Conservation (phyloP, 1,284 basidiomycete genomes). For the Leccinum fuscescens region DNA sequence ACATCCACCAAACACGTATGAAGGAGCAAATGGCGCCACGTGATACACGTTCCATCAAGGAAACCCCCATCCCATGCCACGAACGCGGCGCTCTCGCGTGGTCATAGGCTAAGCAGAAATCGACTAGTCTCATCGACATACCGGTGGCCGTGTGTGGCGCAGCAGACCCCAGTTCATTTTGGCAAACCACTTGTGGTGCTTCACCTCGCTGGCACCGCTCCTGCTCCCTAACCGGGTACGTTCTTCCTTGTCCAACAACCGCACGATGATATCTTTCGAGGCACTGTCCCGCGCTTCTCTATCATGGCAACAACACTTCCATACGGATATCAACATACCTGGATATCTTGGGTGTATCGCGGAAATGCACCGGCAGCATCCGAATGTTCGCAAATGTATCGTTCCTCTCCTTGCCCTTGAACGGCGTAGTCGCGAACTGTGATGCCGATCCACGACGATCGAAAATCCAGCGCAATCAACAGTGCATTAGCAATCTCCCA, state of each 20-base stretch:
- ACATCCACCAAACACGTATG: slow-evolving; percentile 10
- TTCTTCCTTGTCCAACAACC: slow-evolving; percentile 93
- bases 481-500: slow-evolving; percentile 22
- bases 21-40: slow-evolving; percentile 17
- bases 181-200: slow-evolving; percentile 98
- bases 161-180: slow-evolving; percentile 97
- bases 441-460: slow-evolving; percentile 11
- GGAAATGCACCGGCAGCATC: slow-evolving; percentile 84
- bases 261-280: slow-evolving; percentile 85
- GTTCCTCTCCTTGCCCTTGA: slow-evolving; percentile 94
- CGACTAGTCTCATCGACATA: slow-evolving; percentile 41
- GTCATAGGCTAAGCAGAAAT: slow-evolving; percentile 9
- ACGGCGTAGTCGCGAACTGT: slow-evolving; percentile 96
- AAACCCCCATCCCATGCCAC: neutral
- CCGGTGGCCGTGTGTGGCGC: slow-evolving; percentile 90
- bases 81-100: neutral
- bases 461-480: slow-evolving; percentile 8
- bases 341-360: slow-evolving; percentile 82
- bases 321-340: slow-evolving; percentile 51
- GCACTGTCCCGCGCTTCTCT: slow-evolving; percentile 46
- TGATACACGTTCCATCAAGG: slow-evolving; percentile 1
- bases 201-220: slow-evolving; percentile 96
- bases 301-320: slow-evolving; percentile 6
- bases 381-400: slow-evolving; percentile 97
- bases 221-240: slow-evolving; percentile 84